Conservation (phyloP, 768 basidiomycete genomes). For the Collybia sp. region DNA sequence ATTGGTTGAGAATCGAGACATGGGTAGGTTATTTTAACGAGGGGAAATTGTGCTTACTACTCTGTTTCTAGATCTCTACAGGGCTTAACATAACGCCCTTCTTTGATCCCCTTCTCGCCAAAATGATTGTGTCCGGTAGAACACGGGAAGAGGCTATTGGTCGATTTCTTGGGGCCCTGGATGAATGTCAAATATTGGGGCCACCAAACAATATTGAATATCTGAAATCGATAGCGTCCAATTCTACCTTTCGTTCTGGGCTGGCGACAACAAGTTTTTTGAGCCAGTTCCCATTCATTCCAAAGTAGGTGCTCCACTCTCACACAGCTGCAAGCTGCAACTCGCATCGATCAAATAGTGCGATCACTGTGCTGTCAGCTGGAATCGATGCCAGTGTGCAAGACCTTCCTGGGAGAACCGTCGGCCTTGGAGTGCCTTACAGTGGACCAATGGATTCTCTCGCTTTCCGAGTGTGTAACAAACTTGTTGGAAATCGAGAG, state of each 20-base stretch:
- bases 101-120: constrained; percentile 58
- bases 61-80: constrained; percentile 32
- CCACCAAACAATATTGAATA: constrained; percentile 59
- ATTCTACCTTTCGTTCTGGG: constrained; percentile 34
- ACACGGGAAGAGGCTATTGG: constrained; percentile 40
- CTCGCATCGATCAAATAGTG: constrained; percentile 20
- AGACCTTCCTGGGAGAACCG: constrained; percentile 48
- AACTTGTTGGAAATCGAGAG: constrained; percentile 48
- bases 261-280: constrained; percentile 46
- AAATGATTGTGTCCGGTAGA: constrained; percentile 48
- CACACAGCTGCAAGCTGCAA: neutral
- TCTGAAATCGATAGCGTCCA: constrained; percentile 38
- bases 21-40: constrained; percentile 35
- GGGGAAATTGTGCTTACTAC: neutral
- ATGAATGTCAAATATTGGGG: constrained; percentile 40
- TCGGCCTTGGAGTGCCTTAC: constrained; percentile 55
- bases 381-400: constrained; percentile 58
- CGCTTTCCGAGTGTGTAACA: constrained; percentile 52
- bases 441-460: constrained; percentile 63
- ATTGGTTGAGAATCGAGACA: constrained; percentile 58
- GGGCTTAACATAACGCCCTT: constrained; percentile 47
- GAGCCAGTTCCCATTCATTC: constrained; percentile 33
- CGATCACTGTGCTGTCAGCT: constrained; percentile 47
- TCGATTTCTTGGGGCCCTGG: constrained; percentile 34
- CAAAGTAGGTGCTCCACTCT: constrained; percentile 27